Base-by-base conservation (phyloP, 805 yeast species). In the Pichia pseudocactophila region DNA sequence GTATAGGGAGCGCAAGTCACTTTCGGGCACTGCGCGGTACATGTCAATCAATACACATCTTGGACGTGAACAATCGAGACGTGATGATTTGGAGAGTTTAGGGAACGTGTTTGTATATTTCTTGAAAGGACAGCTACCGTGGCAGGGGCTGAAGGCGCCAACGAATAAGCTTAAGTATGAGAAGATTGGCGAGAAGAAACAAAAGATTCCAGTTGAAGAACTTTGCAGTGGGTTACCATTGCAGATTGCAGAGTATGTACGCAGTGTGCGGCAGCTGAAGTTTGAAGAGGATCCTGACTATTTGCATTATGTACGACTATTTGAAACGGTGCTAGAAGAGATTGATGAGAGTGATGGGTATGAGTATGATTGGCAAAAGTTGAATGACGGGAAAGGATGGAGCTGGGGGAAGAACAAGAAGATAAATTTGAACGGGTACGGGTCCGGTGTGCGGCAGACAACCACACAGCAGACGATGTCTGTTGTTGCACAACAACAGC, bases 131-230 rank as follows among this genome's bases (percentile, higher is more conserved):
- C 81, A 78, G 48, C 69, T 83, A 57, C 94, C 94, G 36, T 83
- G 94, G 94, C 94, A 83, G 64, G 94, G 94, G n/a, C 65, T 83
- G 46, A 83, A 82, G 62, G 92, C 90, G 2, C 87, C 87, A 45
- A 82, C 86, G n/a, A 83, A 83, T 59, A 83, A 84, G 59, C 73
- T 78, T 50, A 83, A 83, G 59, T 83, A 83, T 58, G 92, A 84
- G 60, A 83, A 82, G 57, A 84, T 84, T 59, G 92, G 92, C 25
- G 82, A 82, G 50, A 82, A 82, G 54, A 84, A 84, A 60, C 80
- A 81, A 56, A 70, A 80, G 13, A 78, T 88, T 2, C 73, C 79
- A 12, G 76, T 83, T 8, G 69, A 67, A 36, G 80, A 78, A 38
- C 62, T 80, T 43, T 74, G 85, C 53, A 71, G 71, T 39, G 78